Base-by-base conservation (phyloP, 164 flowering plant genomes). In the Hamamelis virginiana region DNA sequence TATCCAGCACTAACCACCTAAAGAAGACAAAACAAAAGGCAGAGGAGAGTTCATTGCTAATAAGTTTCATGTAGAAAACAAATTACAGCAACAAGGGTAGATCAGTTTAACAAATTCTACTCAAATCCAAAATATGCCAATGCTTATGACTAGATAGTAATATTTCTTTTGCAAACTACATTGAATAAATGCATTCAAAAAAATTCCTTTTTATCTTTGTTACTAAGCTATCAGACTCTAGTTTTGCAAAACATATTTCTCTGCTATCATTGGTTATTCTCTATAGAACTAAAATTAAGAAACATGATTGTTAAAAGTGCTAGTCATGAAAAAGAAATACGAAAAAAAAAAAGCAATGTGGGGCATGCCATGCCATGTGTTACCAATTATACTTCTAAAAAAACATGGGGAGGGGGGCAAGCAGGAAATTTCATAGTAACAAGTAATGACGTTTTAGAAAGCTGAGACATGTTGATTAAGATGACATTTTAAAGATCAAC, bases 1-100 rank as follows among this genome's bases (percentile, higher is more conserved):
- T 89, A 95, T 73, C 96, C 97, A 13, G 97, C 87, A 85, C 85
- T 87, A 56, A 89, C 97, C 68, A 95, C 94, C 92, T 88, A 71
- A 44, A 67, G 38, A 63, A 41, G 19, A 64, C 25, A 66, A 25
- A 69, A 33, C 21, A 57, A 14, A 13, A 12, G 28, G 28, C 47
- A 25, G 52, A 69, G 18, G 4, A 13, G 8, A 68, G 23, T 55
- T 27, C 16, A 41, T 57, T 10, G 18, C 16, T n/a, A 33, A 11
- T 38, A 41, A 9, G 45, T 18, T 46, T 33, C 28, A 28, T 25
- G 16, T 16, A 43, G n/a, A 23, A 0, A 10, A 62, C 38, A 62
- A 18, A 63, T 14, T 5, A 15, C 52, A 25, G 41, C 41, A 33
- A 1, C 18, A 22, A 13, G 22, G 33, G 27, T 1, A 53, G 2